A percentile compares a stretch with the other conserved stretches of the same genome.
phyloP scores from a whole-genome alignment of 164 flowering plant genomes.

The grape (Vitis vinifera) region DNA sequence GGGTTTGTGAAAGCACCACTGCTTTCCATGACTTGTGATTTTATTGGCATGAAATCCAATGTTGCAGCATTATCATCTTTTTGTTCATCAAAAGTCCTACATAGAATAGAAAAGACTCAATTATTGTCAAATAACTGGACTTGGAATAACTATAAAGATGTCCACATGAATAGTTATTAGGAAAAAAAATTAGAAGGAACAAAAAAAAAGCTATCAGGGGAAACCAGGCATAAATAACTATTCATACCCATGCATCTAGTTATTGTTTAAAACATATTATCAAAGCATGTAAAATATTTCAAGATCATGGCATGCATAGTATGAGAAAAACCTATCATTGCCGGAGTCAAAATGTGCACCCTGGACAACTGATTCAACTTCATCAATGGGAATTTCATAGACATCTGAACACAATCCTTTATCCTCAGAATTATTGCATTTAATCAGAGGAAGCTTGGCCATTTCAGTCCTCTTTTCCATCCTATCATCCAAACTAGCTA shows the following conservation, averaged over 20 bases:
- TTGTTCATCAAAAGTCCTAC: constrained; percentile 8
- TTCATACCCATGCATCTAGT: too few species aligned
- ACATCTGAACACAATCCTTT: constrained; percentile 8
- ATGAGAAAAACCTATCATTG: constrained; percentile 9
- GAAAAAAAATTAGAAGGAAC: too few species aligned
- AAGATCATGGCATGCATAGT: background rate
- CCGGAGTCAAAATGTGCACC: constrained; percentile 5
- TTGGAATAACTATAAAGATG: too few species aligned
- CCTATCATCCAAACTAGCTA: constrained; percentile 17
- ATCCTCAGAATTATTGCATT: constrained; percentile 13
- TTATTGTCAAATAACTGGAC: background rate
- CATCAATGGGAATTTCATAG: constrained; percentile 10
- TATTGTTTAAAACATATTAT: too few species aligned
- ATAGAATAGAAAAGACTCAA: background rate
- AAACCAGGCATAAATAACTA: too few species aligned
- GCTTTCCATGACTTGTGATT: constrained; percentile 13
- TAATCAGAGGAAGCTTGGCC: constrained; percentile 16
- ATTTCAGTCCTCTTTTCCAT: constrained; percentile 2
- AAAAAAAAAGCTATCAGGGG: too few species aligned
- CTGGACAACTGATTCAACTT: constrained; percentile 13
- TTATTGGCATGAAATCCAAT: constrained; percentile 12
- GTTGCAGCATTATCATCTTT: constrained; percentile 13
- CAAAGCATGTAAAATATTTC: background rate
- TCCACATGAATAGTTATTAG: too few species aligned
- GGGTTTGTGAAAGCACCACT: constrained; percentile 17